A percentile compares a stretch with the other conserved stretches of the same genome.
Evolutionary conservation across 176 grass and related monocot genomes (phyloP).

Genomic region (Triticum monococcum): DNA sequence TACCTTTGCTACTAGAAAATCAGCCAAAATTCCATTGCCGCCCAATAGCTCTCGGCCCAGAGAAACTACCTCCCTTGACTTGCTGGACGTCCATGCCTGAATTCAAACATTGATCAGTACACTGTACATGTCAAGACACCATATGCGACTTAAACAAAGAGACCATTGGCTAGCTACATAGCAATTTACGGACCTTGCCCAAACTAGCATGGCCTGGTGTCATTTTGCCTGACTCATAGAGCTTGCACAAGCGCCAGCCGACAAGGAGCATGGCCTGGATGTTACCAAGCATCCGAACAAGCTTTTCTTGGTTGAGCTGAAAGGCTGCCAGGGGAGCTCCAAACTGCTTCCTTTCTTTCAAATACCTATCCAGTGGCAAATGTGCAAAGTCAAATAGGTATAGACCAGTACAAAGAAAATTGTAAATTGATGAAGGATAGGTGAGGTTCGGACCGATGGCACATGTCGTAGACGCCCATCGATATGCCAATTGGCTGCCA

Average conservation of each 20-base stretch:
- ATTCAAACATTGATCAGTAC: neutral
- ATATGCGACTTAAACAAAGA: neutral
- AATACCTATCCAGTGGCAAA: constrained; percentile 55
- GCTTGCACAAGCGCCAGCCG: constrained; percentile 92
- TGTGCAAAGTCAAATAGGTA: neutral
- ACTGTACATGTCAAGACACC: neutral
- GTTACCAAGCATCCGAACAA: constrained; percentile 92
- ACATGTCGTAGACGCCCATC: constrained; percentile 92
- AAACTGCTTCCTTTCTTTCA: constrained; percentile 93
- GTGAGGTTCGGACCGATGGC: constrained; percentile 54
- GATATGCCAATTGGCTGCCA: constrained; percentile 96
- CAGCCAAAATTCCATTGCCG: constrained; percentile 91
- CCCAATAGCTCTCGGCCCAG: constrained; percentile 87
- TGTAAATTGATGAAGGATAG: neutral
- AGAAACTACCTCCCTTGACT: constrained; percentile 80
- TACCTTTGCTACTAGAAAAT: constrained; percentile 98
- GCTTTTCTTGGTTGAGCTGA: constrained; percentile 98
- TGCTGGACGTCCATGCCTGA: constrained; percentile 76
- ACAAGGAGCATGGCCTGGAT: constrained; percentile 93
- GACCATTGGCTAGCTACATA: neutral
- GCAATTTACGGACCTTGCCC: constrained; percentile 62
- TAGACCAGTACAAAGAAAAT: neutral
- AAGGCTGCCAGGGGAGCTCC: constrained; percentile 89
- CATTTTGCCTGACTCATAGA: constrained; percentile 96
- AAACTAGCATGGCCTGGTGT: constrained; percentile 84